These are phyloP conservation scores for Tetrapisispora phaffii DNA, from an alignment of 805 yeast species.

Conservation along the genomic window DNA sequence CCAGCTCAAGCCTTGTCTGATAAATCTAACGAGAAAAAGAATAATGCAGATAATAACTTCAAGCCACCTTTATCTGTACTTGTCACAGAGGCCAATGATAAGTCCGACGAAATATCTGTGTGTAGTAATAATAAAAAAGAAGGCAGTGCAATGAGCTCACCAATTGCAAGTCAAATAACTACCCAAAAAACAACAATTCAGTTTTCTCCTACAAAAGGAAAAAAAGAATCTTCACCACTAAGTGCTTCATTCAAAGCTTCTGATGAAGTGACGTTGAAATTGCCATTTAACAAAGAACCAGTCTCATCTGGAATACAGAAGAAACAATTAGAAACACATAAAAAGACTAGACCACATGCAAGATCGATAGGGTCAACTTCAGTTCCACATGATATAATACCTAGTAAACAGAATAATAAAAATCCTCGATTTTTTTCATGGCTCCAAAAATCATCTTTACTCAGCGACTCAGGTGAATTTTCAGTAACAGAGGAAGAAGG, in stretches of 20 bases:
- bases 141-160: background rate
- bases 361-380: slow-evolving; percentile 26
- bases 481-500: slow-evolving; percentile 24
- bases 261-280: background rate
- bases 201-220: background rate
- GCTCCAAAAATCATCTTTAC: slow-evolving; percentile 23
- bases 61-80: background rate
- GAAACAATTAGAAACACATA: background rate
- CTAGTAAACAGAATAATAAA: slow-evolving; percentile 13
- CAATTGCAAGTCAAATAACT: background rate
- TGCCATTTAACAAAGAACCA: background rate
- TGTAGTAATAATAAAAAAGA: too few relatives aligned
- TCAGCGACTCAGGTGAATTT: slow-evolving; percentile 27
- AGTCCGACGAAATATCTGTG: background rate
- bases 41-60: background rate
- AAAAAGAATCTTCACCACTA: background rate
- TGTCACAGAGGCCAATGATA: background rate
- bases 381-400: slow-evolving; percentile 26
- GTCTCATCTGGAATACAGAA: background rate
- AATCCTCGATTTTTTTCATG: slow-evolving; percentile 24
- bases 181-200: background rate
- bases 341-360: slow-evolving; percentile 22
- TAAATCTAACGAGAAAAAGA: background rate
- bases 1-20: background rate
- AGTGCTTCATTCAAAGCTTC: background rate